Conservation (phyloP, 768 basidiomycete genomes). For the Auriscalpium vulgare region DNA sequence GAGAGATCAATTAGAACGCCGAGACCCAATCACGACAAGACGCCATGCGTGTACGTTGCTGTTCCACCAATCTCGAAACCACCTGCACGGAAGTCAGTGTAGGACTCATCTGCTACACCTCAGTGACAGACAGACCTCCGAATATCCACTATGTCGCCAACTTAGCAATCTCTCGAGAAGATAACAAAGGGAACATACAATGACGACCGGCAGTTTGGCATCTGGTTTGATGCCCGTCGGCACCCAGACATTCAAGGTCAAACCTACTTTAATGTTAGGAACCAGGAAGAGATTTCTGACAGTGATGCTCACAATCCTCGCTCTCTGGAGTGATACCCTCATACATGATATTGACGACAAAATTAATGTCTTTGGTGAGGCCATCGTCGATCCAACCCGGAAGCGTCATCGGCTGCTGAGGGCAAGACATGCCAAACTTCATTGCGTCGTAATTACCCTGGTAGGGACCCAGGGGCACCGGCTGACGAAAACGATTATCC, state of each 20-base stretch:
- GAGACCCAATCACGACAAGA: background rate
- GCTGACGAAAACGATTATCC: conserved; percentile 13
- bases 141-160: conserved; percentile 9
- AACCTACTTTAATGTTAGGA: conserved; percentile 5
- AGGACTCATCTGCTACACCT: too few species aligned
- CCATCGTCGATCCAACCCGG: background rate
- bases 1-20: too few species aligned
- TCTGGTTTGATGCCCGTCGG: background rate
- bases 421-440: conserved; percentile 19
- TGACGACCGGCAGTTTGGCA: conserved; percentile 11
- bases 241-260: conserved; percentile 12
- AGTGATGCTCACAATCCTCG: conserved; percentile 10
- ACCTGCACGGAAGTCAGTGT: background rate
- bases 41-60: conserved; percentile 4
- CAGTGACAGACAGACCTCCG: background rate
- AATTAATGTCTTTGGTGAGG: conserved; percentile 1
- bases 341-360: conserved; percentile 4
- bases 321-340: conserved; percentile 7
- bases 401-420: conserved; percentile 15
- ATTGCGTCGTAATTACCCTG: conserved; percentile 12
- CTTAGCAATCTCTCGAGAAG: background rate
- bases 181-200: conserved; percentile 1
- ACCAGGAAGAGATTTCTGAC: background rate
- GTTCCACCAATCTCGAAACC: conserved; percentile 14
- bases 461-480: conserved; percentile 12